A percentile compares a stretch with the other conserved stretches of the same genome.
Evolutionary conservation across 148 eudicot species (phyloP).

Genomic region (Rhododendron williamsianum): DNA sequence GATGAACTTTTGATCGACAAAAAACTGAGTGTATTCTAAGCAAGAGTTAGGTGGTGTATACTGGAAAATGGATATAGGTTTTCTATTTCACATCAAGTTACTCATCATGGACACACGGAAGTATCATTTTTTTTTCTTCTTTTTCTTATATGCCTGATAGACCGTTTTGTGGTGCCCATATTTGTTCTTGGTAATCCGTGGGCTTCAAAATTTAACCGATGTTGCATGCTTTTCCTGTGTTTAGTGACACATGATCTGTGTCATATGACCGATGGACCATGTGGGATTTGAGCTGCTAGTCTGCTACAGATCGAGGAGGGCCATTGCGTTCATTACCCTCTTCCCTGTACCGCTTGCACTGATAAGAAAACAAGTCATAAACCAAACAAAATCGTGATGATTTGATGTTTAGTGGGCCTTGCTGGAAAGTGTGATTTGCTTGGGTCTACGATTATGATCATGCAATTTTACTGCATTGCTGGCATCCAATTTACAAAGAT

Average conservation of each 20-base stretch:
- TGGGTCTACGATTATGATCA: not conserved
- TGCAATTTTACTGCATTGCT: not conserved
- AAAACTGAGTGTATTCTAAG: not conserved
- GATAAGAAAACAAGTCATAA: not conserved
- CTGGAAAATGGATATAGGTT: not conserved
- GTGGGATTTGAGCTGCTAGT: not conserved
- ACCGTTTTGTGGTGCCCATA: not conserved
- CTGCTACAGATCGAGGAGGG: not conserved
- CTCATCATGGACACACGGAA: not conserved
- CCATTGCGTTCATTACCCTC: not conserved
- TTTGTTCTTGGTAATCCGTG: not conserved
- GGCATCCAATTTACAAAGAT: constrained; percentile 3
- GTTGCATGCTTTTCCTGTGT: not conserved
- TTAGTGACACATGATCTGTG: not conserved
- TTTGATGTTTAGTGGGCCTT: not conserved
- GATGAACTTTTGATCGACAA: not conserved
- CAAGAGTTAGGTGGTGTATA: not conserved
- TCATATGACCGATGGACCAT: not conserved
- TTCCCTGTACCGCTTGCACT: not conserved
- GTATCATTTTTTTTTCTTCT: not conserved
- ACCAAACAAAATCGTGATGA: not conserved
- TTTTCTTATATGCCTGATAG: not conserved
- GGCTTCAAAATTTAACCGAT: not conserved
- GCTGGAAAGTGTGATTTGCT: not conserved
- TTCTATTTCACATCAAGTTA: not conserved